Evolutionary conservation across 352 stramenopile species (phyloP).

Genomic region (Saprolegnia diclina): DNA sequence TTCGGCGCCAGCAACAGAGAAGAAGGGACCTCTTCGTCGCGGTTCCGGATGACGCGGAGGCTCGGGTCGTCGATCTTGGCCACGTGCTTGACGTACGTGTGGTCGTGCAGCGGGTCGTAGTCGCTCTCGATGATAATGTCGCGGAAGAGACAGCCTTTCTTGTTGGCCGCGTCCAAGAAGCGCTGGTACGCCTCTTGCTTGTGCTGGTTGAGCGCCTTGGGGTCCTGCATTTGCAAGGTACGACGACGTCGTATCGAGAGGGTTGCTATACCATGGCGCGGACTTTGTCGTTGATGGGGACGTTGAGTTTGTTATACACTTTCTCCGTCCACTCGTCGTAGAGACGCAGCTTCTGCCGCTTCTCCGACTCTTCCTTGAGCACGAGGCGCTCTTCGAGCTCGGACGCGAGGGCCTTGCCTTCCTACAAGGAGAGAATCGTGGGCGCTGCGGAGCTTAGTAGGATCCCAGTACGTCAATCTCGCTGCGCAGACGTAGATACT

Average conservation of each 20-base stretch:
- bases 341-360: constrained; percentile 58
- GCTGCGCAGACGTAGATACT: constrained; percentile 61
- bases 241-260: background rate
- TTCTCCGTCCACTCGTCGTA: constrained; percentile 60
- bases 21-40: constrained; percentile 50
- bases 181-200: constrained; percentile 65
- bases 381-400: constrained; percentile 59
- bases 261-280: constrained; percentile 32
- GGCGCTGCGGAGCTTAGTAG: background rate
- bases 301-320: constrained; percentile 70
- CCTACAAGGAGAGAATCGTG: constrained; percentile 22
- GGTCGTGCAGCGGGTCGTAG: constrained; percentile 69
- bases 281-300: constrained; percentile 50
- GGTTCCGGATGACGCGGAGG: constrained; percentile 52
- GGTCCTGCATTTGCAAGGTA: constrained; percentile 28
- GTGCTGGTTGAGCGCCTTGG: constrained; percentile 35
- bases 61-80: constrained; percentile 54
- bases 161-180: constrained; percentile 73
- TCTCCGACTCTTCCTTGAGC: constrained; percentile 56
- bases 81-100: constrained; percentile 48
- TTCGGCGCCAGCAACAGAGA: background rate
- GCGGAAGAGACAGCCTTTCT: constrained; percentile 64
- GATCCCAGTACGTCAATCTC: constrained; percentile 46
- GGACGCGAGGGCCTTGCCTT: constrained; percentile 49
- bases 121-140: constrained; percentile 84